Percentiles rank a stretch among this genome's conserved stretches.
These are phyloP conservation scores for Proliferodiscus dingleyae DNA, from an alignment of 2,329 filamentous ascomycete genomes.

Conservation along the genomic window DNA sequence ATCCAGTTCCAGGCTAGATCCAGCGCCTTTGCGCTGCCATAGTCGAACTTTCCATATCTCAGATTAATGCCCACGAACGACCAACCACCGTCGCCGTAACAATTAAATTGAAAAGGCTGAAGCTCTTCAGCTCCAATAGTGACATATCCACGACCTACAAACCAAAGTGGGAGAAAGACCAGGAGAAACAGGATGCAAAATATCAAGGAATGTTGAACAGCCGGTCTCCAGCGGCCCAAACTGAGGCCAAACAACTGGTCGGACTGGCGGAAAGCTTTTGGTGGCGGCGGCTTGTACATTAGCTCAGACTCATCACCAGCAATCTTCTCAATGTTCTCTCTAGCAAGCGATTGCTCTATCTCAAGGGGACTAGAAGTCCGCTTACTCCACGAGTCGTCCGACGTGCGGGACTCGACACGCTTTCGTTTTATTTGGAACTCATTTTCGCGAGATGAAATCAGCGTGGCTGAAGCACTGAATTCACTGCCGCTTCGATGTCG, in stretches of 20 bases:
- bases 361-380: too few species aligned
- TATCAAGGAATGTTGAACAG: conserved; percentile 6
- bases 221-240: conserved; percentile 8
- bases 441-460: too few species aligned
- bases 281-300: too few species aligned
- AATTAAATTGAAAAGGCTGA: conserved; percentile 4
- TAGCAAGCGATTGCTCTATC: too few species aligned
- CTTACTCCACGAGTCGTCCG: too few species aligned
- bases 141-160: not conserved
- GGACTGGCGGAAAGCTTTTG: conserved; percentile 7
- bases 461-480: too few species aligned
- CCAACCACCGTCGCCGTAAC: conserved; percentile 4
- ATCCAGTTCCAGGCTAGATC: conserved; percentile 17
- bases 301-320: too few species aligned
- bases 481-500: too few species aligned
- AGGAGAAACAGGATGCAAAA: conserved; percentile 5
- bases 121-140: not conserved
- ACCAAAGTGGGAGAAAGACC: conserved; percentile 3
- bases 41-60: conserved; percentile 8
- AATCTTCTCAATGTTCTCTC: too few species aligned
- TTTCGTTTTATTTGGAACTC: too few species aligned
- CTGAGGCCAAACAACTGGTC: conserved; percentile 3
- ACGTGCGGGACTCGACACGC: too few species aligned
- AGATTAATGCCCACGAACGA: conserved; percentile 12
- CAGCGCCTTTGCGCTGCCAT: conserved; percentile 12